Base-by-base conservation (phyloP, 2,329 filamentous ascomycete species). In the Xylariaceae sp. region DNA sequence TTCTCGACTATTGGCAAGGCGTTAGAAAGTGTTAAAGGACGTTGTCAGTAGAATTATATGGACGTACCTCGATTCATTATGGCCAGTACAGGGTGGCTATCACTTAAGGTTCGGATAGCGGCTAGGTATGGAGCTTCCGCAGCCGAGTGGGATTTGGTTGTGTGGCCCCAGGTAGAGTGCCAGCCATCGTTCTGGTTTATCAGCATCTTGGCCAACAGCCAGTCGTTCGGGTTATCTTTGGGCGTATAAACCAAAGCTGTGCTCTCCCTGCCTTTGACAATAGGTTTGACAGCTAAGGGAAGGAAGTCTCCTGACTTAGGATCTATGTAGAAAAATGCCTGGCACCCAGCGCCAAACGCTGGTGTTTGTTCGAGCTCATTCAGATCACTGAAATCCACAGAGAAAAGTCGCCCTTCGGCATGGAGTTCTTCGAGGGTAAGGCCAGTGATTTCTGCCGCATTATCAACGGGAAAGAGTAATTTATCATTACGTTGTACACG, bases 181-280 rank as follows among this genome's bases (percentile, higher is more conserved):
- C 74, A 79, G 43, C 80, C 68, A 57, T 81, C 77, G 51, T 80
- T 79, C n/a, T 69, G 63, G 48, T 79, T 78, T 60, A 77, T 79
- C 59, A 77, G 73, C 42, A 79, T 75, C 66, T 81, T 81, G 9
- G 78, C 79, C 4, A 81, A 63, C 2, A 78, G 62, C 78, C 78
- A 81, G 59, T 81, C 77, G 10, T 72, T 69, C 4, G 61, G 15
- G 0, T 57, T 41, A 50, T 81, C 78, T 1, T 69, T 60, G 2
- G 77, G 77, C 3, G 78, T 81, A 61, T 81, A 81, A 3, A 74
- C 68, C 32, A 78, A 62, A 55, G 54, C 50, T 5, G 54, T 53
- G 23, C 53, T 44, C 30, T 74, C 67, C 1, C 60, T 64, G 24
- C 52, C 55, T 26, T 55, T 55, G 52, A 78, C 77, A n/a, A 76